Percentiles rank a stretch among this genome's conserved stretches.
These are phyloP conservation scores for Leishmania guyanensis DNA, from an alignment of 208 protist genomes.

Conservation along the genomic window DNA sequence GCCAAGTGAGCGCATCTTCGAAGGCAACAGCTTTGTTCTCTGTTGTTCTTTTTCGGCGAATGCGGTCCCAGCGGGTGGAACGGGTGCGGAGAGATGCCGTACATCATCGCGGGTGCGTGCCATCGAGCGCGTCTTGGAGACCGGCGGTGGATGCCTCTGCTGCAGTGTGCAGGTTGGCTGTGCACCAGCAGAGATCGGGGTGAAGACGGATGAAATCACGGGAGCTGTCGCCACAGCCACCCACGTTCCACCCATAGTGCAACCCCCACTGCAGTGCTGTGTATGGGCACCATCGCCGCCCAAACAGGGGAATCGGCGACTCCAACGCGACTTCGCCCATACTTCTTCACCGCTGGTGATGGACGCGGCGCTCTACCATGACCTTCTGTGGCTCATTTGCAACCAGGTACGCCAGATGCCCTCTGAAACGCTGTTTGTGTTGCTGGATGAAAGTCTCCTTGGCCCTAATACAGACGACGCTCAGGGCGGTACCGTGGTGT, in stretches of 20 bases:
- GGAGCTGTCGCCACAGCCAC: background rate
- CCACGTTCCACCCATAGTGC: background rate
- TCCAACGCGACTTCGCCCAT: background rate
- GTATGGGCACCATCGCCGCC: background rate
- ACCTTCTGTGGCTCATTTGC: constrained; percentile 14
- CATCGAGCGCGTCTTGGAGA: constrained; percentile 9
- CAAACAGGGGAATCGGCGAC: background rate
- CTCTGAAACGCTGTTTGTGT: constrained; percentile 10
- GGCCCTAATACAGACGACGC: background rate
- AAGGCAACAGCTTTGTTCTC: background rate
- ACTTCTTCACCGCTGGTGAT: background rate
- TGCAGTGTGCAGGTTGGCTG: background rate
- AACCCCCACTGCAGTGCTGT: constrained; percentile 8
- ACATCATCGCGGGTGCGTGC: constrained; percentile 3
- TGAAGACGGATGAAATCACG: background rate
- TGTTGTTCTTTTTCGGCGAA: background rate
- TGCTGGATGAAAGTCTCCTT: constrained; percentile 19
- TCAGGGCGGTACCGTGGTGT: background rate
- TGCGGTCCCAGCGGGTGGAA: background rate
- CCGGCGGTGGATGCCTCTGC: constrained; percentile 11
- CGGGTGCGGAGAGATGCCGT: background rate
- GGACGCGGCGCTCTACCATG: constrained; percentile 17
- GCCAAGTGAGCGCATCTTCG: background rate
- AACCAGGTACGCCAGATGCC: background rate
- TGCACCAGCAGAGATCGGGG: background rate